Conservation (phyloP, 2,329 filamentous ascomycete genomes). For the Penicillium brasilianum region DNA sequence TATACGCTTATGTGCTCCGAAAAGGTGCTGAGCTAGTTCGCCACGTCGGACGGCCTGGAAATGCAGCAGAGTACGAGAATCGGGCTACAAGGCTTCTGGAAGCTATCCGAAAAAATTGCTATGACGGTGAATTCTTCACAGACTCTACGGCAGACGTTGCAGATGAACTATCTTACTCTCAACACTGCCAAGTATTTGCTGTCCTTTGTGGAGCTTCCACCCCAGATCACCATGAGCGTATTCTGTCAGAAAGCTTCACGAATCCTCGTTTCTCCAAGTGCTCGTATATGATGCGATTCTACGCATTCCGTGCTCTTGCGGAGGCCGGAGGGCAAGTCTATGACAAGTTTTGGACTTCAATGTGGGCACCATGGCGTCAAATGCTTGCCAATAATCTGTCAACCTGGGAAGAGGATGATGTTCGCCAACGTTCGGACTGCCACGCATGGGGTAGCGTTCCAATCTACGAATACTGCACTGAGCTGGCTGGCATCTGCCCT, state of each 20-base stretch:
- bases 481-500: constrained; percentile 37
- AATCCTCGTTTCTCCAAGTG: constrained; percentile 40
- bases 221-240: constrained; percentile 19
- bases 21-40: constrained; percentile 40
- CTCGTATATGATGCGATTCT: constrained; percentile 50
- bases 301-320: constrained; percentile 46
- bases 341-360: constrained; percentile 37
- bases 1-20: constrained; percentile 47
- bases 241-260: constrained; percentile 37
- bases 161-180: constrained; percentile 28
- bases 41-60: constrained; percentile 41
- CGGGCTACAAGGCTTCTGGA: constrained; percentile 26
- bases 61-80: constrained; percentile 34
- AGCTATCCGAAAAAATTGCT: constrained; percentile 36
- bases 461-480: constrained; percentile 49
- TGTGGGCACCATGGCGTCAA: constrained; percentile 46
- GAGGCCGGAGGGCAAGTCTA: constrained; percentile 41
- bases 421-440: constrained; percentile 51
- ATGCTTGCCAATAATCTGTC: constrained; percentile 47
- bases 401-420: constrained; percentile 52
- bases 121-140: constrained; percentile 37
- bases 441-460: constrained; percentile 53
- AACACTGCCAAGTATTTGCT: constrained; percentile 42
- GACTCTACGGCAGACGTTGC: constrained; percentile 41
- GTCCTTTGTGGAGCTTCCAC: constrained; percentile 33